phyloP scores from a whole-genome alignment of 371 early-diverging fungal genomes.

The Mucor circinelloides region DNA sequence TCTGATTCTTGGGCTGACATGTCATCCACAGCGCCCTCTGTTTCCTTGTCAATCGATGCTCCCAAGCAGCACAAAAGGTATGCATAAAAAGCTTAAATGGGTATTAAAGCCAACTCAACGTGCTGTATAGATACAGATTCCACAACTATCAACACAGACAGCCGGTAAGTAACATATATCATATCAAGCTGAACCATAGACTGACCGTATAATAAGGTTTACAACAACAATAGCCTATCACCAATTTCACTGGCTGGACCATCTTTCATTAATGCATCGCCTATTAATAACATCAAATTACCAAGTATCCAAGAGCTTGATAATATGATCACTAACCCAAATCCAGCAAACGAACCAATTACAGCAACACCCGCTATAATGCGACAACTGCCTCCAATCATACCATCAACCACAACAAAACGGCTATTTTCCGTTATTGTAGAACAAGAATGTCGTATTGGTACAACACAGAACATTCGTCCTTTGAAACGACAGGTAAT shows the following conservation, averaged over 20 bases:
- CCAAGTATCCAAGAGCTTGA: conserved; percentile 19
- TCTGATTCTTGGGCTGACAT: not conserved
- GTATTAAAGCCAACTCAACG: not conserved
- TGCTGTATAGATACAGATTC: not conserved
- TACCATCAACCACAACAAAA: conserved; percentile 1
- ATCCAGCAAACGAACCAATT: not conserved
- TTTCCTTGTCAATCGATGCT: not conserved
- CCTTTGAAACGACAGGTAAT: conserved; percentile 17
- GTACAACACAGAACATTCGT: not conserved
- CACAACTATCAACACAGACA: not conserved
- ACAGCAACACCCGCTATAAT: not conserved
- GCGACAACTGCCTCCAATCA: not conserved
- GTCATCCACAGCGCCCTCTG: not conserved
- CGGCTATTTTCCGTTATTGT: not conserved
- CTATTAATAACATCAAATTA: not conserved
- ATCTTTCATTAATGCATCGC: conserved; percentile 8
- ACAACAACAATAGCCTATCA: not conserved
- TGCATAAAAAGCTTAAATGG: not conserved
- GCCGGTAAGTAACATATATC: not conserved
- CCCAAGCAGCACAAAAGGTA: not conserved
- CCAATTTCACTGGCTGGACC: conserved; percentile 7
- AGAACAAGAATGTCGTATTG: conserved; percentile 1
- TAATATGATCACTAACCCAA: conserved; percentile 2
- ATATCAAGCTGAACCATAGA: not conserved
- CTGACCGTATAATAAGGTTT: not conserved